phyloP scores from a whole-genome alignment of 2,329 filamentous ascomycete genomes.

The Calonectria pseudoturangicola region DNA sequence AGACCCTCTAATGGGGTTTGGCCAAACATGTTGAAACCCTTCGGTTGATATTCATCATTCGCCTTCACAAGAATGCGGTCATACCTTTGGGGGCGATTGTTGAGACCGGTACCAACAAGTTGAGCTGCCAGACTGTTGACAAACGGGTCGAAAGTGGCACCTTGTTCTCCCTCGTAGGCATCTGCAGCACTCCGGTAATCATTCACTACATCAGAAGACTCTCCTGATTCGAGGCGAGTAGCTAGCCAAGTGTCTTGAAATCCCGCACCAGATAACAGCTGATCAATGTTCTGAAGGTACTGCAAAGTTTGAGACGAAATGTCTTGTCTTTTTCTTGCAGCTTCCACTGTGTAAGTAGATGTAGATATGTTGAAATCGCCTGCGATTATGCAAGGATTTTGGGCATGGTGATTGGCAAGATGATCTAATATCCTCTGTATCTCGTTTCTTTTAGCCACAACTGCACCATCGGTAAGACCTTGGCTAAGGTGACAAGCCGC shows the following conservation, averaged over 20 bases:
- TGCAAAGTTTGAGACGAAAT: constrained; percentile 70
- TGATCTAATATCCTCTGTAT: constrained; percentile 69
- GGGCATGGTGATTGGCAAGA: constrained; percentile 63
- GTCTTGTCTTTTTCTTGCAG: constrained; percentile 69
- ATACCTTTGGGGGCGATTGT: constrained; percentile 78
- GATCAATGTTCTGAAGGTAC: constrained; percentile 68
- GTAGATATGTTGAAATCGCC: constrained; percentile 81
- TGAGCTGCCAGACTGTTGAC: constrained; percentile 73
- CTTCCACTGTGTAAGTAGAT: constrained; percentile 73
- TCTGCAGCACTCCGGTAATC: constrained; percentile 57
- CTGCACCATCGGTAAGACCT: constrained; percentile 75
- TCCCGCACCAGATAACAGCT: constrained; percentile 64
- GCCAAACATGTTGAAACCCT: constrained; percentile 76
- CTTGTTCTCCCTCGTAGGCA: constrained; percentile 75
- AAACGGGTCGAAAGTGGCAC: constrained; percentile 78
- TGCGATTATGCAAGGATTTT: constrained; percentile 73
- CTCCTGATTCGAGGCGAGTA: constrained; percentile 65
- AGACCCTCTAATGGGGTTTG: constrained; percentile 39
- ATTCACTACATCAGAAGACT: constrained; percentile 57
- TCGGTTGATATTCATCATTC: constrained; percentile 59
- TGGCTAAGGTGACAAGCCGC: constrained; percentile 77
- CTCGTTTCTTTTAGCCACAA: constrained; percentile 74
- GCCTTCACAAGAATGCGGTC: constrained; percentile 75
- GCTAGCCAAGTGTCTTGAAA: constrained; percentile 73
- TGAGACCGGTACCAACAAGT: constrained; percentile 66